phyloP scores from a whole-genome alignment of 768 basidiomycete species.

The Psilocybe tampanensis region DNA sequence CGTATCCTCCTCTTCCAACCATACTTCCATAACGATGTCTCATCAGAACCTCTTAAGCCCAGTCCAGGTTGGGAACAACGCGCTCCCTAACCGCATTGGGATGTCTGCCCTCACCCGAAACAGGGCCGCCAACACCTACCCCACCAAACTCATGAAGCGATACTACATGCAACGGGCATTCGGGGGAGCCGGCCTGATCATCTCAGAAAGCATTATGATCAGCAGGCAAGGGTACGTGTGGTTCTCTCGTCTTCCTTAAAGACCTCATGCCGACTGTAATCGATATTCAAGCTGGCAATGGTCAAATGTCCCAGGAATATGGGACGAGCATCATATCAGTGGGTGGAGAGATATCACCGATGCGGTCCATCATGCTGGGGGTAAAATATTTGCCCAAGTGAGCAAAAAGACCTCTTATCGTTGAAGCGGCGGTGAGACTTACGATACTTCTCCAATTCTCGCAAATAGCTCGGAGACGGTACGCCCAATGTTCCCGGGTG shows the following conservation, averaged over 20 bases:
- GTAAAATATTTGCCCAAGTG: slow-evolving; percentile 39
- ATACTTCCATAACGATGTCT: slow-evolving; percentile 2
- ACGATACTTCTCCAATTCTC: too few relatives aligned
- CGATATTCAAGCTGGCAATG: slow-evolving; percentile 32
- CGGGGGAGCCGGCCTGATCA: slow-evolving; percentile 32
- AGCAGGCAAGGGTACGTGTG: slow-evolving; percentile 29
- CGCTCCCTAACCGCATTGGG: slow-evolving; percentile 38
- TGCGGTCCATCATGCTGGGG: slow-evolving; percentile 42
- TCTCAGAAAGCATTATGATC: slow-evolving; percentile 36
- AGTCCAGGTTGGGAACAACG: slow-evolving; percentile 35
- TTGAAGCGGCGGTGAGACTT: too few relatives aligned
- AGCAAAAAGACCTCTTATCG: too few relatives aligned
- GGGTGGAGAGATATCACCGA: slow-evolving; percentile 42
- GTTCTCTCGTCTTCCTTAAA: too few relatives aligned
- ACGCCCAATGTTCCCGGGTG: neutral
- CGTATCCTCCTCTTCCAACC: neutral
- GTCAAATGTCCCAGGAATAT: slow-evolving; percentile 40
- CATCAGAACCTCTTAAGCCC: slow-evolving; percentile 30
- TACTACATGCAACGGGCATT: slow-evolving; percentile 38
- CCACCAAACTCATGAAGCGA: slow-evolving; percentile 35
- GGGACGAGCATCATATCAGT: slow-evolving; percentile 35
- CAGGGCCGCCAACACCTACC: slow-evolving; percentile 38
- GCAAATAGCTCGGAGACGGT: slow-evolving; percentile 15
- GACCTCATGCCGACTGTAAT: neutral
- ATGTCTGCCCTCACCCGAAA: slow-evolving; percentile 45